Conservation (phyloP, 2,329 filamentous ascomycete genomes). For the Herpotrichia juniperi region DNA sequence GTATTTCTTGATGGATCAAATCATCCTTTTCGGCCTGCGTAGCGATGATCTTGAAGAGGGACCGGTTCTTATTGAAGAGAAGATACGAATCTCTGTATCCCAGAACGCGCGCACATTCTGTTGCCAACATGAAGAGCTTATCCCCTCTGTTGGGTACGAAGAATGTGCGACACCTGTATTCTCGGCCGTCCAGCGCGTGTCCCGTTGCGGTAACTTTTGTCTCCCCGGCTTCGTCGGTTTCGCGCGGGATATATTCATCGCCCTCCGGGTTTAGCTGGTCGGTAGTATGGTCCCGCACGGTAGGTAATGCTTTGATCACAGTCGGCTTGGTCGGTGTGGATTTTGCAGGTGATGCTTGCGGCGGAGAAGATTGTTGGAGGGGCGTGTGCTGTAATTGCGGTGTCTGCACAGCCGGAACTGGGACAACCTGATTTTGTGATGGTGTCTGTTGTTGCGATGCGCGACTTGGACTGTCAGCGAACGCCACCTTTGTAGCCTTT, state of each 20-base stretch:
- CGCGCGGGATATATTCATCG: slow-evolving; percentile 93
- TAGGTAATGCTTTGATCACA: slow-evolving; percentile 91
- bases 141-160: slow-evolving; percentile 87
- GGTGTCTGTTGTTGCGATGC: slow-evolving; percentile 55
- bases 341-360: slow-evolving; percentile 72
- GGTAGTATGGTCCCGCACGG: slow-evolving; percentile 94
- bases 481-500: slow-evolving; percentile 60
- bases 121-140: slow-evolving; percentile 98
- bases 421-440: slow-evolving; percentile 58
- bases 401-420: slow-evolving; percentile 56
- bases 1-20: slow-evolving; percentile 89
- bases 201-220: slow-evolving; percentile 89
- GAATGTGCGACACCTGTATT: slow-evolving; percentile 94
- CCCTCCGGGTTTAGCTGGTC: slow-evolving; percentile 88
- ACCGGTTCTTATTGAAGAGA: slow-evolving; percentile 97
- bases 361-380: slow-evolving; percentile 59
- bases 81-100: slow-evolving; percentile 98
- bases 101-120: slow-evolving; percentile 91
- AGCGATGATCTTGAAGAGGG: slow-evolving; percentile 96
- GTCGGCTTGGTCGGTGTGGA: slow-evolving; percentile 77
- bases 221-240: slow-evolving; percentile 91
- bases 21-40: slow-evolving; percentile 97
- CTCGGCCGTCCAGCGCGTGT: slow-evolving; percentile 78
- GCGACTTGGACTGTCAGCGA: slow-evolving; percentile 60
- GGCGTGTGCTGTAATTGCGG: slow-evolving; percentile 60